These are phyloP conservation scores for Pholiota microspora DNA, from an alignment of 768 basidiomycete species.

Conservation along the genomic window DNA sequence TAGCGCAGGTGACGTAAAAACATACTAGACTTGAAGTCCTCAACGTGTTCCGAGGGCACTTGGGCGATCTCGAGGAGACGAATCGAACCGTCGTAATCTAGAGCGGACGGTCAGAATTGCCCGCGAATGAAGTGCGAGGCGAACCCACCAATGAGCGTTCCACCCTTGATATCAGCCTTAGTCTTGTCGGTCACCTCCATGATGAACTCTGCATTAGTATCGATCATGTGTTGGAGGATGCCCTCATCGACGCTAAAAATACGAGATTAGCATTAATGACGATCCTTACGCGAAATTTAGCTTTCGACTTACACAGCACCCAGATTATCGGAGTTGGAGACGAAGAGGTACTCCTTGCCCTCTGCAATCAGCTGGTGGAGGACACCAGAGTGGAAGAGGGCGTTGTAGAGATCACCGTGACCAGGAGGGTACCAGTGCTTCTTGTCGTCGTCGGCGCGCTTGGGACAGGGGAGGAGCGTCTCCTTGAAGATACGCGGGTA, in stretches of 20 bases:
- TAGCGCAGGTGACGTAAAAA: neutral
- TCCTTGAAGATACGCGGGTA: slow-evolving; percentile 94
- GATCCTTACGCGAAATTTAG: neutral
- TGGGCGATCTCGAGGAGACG: slow-evolving; percentile 93
- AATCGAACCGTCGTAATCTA: slow-evolving; percentile 82
- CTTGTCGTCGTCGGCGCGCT: slow-evolving; percentile 79
- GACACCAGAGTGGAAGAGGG: slow-evolving; percentile 85
- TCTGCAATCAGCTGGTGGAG: slow-evolving; percentile 86
- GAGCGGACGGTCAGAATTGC: neutral
- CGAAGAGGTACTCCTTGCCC: slow-evolving; percentile 97
- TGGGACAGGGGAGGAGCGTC: slow-evolving; percentile 80
- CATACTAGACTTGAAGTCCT: slow-evolving; percentile 86
- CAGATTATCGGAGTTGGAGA: slow-evolving; percentile 96
- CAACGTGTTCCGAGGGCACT: slow-evolving; percentile 89
- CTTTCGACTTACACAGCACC: slow-evolving; percentile 78
- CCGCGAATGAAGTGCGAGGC: neutral
- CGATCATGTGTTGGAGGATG: slow-evolving; percentile 86
- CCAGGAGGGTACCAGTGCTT: slow-evolving; percentile 95
- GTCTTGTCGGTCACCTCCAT: slow-evolving; percentile 98
- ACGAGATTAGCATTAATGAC: slow-evolving; percentile 2
- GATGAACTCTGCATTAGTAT: slow-evolving; percentile 78
- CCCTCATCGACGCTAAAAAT: slow-evolving; percentile 67
- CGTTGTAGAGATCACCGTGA: slow-evolving; percentile 95
- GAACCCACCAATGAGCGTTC: slow-evolving; percentile 71
- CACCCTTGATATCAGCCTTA: slow-evolving; percentile 79